These are phyloP conservation scores for Helminthosporium solani DNA, from an alignment of 2,329 filamentous ascomycete genomes.

Conservation along the genomic window DNA sequence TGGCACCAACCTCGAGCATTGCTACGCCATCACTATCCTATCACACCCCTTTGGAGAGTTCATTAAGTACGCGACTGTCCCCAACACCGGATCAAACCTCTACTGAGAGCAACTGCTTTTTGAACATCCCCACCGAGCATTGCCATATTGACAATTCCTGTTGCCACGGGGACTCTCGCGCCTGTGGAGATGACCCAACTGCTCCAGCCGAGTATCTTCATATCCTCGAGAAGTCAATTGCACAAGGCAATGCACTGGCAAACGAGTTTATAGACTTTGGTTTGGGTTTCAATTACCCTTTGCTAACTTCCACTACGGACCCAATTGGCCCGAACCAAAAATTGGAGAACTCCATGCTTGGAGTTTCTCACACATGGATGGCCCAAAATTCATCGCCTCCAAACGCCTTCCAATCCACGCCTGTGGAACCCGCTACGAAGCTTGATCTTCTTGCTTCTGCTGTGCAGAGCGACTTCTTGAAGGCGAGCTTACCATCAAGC, in stretches of 20 bases:
- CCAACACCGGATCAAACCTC: slow-evolving; percentile 13
- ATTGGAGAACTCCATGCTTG: slow-evolving; percentile 20
- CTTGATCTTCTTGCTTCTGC: slow-evolving; percentile 33
- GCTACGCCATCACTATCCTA: slow-evolving; percentile 34
- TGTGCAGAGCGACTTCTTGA: slow-evolving; percentile 28
- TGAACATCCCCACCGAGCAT: slow-evolving; percentile 34
- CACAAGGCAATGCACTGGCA: slow-evolving; percentile 28
- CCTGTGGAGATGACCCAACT: slow-evolving; percentile 30
- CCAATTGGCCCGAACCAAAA: slow-evolving; percentile 13
- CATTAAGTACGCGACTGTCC: slow-evolving; percentile 29
- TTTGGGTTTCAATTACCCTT: slow-evolving; percentile 22
- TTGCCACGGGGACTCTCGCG: slow-evolving; percentile 32
- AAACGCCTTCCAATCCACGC: slow-evolving; percentile 14
- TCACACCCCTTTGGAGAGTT: slow-evolving; percentile 34
- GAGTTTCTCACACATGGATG: slow-evolving; percentile 31
- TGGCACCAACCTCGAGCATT: slow-evolving; percentile 27
- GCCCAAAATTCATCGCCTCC: slow-evolving; percentile 26
- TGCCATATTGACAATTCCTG: slow-evolving; percentile 41
- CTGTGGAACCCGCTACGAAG: slow-evolving; percentile 18
- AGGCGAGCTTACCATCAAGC: slow-evolving; percentile 13
- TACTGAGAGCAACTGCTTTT: slow-evolving; percentile 18
- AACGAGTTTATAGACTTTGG: slow-evolving; percentile 29
- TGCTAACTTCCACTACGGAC: slow-evolving; percentile 14
- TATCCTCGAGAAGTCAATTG: slow-evolving; percentile 29
- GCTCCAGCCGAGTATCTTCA: slow-evolving; percentile 28